Evolutionary conservation across 495 filamentous ascomycete genomes (phyloP).

Genomic region (Tuber microsphaerosporum): DNA sequence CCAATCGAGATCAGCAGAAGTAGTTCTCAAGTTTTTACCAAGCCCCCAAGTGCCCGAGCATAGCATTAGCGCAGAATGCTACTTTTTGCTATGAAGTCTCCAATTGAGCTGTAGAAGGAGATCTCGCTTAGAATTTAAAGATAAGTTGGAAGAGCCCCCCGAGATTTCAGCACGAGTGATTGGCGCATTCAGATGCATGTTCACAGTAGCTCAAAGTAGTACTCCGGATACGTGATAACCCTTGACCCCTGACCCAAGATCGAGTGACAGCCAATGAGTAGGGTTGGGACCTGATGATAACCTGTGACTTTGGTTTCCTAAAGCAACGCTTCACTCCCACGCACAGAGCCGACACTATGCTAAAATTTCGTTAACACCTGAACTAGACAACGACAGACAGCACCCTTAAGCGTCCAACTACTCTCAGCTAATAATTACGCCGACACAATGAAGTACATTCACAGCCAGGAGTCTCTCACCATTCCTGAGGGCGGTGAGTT

Average conservation of each 20-base stretch:
- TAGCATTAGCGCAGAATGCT: background rate
- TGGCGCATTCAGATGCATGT: background rate
- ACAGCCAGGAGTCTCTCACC: slow-evolving; percentile 84
- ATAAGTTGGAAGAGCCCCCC: background rate
- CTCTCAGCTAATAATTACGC: slow-evolving; percentile 8
- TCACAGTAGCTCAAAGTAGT: background rate
- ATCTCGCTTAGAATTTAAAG: background rate
- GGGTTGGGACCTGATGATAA: background rate
- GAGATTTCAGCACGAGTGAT: background rate
- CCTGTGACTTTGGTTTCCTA: background rate
- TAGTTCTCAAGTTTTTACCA: background rate
- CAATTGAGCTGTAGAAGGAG: background rate
- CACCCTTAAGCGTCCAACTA: background rate
- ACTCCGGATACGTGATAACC: background rate
- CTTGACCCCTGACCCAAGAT: background rate
- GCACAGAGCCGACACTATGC: background rate
- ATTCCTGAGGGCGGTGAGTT: slow-evolving; percentile 94
- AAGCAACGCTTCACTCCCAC: background rate
- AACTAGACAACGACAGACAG: background rate
- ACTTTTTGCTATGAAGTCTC: background rate
- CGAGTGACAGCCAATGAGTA: background rate
- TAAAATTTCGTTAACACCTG: background rate
- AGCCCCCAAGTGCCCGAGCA: background rate
- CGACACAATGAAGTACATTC: slow-evolving; percentile 94
- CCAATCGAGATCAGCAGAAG: background rate